Conservation (phyloP, 495 filamentous ascomycete genomes). For the Penicillium cinerascens region DNA sequence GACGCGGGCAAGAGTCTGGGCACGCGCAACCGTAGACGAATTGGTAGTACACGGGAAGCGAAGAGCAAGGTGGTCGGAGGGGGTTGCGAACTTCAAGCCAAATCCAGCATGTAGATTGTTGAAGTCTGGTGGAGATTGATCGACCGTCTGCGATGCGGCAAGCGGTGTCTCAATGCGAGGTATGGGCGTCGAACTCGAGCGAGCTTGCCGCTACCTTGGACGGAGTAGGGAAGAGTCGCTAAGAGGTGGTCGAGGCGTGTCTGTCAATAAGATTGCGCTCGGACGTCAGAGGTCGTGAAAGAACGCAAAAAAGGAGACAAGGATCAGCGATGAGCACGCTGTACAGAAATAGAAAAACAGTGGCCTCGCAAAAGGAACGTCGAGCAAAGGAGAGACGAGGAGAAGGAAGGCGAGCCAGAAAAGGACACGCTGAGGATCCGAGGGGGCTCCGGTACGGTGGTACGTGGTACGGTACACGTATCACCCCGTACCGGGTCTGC, state of each 20-base stretch:
- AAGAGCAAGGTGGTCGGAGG: constrained; percentile 1
- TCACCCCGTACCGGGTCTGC: background rate
- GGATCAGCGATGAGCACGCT: constrained; percentile 3
- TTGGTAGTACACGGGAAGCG: constrained; percentile 11
- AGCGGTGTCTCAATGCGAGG: background rate
- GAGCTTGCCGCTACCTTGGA: background rate
- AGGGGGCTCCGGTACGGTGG: constrained; percentile 16
- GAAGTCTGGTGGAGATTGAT: background rate
- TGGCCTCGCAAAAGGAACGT: constrained; percentile 15
- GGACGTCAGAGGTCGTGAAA: constrained; percentile 9
- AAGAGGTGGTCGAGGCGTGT: constrained; percentile 2
- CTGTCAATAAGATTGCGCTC: constrained; percentile 9
- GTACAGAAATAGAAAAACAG: constrained; percentile 11
- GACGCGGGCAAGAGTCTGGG: constrained; percentile 12
- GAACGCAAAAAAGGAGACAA: constrained; percentile 2
- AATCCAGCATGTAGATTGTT: constrained; percentile 11
- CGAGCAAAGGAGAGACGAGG: constrained; percentile 15
- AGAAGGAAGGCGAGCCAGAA: constrained; percentile 22
- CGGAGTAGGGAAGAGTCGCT: constrained; percentile 4
- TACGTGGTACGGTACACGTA: constrained; percentile 8
- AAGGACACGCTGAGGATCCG: constrained; percentile 30
- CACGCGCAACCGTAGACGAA: constrained; percentile 12
- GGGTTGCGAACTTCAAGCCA: background rate
- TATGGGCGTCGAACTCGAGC: background rate
- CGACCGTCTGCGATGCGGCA: background rate